Conservation (phyloP, 495 filamentous ascomycete genomes). For the Daldinia loculata region DNA sequence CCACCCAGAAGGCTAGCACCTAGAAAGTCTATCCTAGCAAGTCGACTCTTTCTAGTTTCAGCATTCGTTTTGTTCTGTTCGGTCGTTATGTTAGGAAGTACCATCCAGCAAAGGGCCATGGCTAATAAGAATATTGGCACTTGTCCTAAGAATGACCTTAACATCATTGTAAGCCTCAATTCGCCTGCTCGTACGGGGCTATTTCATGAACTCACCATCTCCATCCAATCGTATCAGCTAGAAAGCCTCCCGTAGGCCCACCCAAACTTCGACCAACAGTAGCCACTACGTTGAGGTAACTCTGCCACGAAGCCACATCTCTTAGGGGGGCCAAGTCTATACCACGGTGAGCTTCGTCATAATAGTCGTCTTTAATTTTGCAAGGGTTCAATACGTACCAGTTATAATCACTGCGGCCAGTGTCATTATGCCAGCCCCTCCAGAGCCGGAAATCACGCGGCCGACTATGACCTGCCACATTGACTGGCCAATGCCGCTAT, state of each 20-base stretch:
- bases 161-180: background rate
- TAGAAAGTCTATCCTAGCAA: constrained; percentile 66
- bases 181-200: background rate
- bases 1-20: constrained; percentile 61
- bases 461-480: constrained; percentile 66
- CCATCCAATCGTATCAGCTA: constrained; percentile 74
- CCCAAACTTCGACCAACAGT: constrained; percentile 71
- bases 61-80: constrained; percentile 5
- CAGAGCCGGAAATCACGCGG: constrained; percentile 66
- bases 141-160: constrained; percentile 70
- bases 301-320: constrained; percentile 73
- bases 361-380: background rate
- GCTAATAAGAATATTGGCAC: constrained; percentile 63
- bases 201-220: constrained; percentile 58
- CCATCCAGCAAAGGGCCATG: constrained; percentile 59
- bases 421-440: constrained; percentile 64
- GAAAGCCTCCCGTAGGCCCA: constrained; percentile 69
- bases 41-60: constrained; percentile 38
- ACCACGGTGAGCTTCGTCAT: constrained; percentile 42
- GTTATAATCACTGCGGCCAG: constrained; percentile 70
- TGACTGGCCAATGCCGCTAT: constrained; percentile 59
- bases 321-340: constrained; percentile 69
- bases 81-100: constrained; percentile 47
- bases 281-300: constrained; percentile 71
- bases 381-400: constrained; percentile 49